Percentiles rank a stretch among this genome's conserved stretches.
phyloP scores from a whole-genome alignment of 2,329 filamentous ascomycete genomes.

The Arthrobotrys pseudoclavata region DNA sequence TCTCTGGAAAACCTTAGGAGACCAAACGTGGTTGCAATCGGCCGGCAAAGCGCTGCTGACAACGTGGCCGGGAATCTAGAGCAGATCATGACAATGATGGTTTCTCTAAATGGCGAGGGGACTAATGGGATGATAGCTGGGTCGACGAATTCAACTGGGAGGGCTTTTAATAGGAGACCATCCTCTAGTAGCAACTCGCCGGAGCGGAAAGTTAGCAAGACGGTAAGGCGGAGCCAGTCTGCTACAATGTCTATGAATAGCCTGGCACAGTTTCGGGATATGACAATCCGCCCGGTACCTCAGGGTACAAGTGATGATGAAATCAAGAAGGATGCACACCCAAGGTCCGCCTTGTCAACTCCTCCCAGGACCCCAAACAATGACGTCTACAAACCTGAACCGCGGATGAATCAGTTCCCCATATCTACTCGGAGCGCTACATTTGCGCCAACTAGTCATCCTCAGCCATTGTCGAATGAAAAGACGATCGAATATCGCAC shows the following conservation, averaged over 20 bases:
- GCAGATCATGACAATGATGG: slow-evolving; percentile 46
- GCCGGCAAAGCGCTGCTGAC: slow-evolving; percentile 13
- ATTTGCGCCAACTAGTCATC: slow-evolving; percentile 21
- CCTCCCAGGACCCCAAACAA: slow-evolving; percentile 52
- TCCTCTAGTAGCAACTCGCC: slow-evolving; percentile 51
- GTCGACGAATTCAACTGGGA: slow-evolving; percentile 20
- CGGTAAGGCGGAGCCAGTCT: slow-evolving; percentile 49
- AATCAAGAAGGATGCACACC: slow-evolving; percentile 17
- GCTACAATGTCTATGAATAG: slow-evolving; percentile 45
- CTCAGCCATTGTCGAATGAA: slow-evolving; percentile 37
- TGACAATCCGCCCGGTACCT: slow-evolving; percentile 50
- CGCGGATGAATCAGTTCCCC: slow-evolving; percentile 30
- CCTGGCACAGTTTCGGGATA: slow-evolving; percentile 51
- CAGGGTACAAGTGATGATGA: slow-evolving; percentile 34
- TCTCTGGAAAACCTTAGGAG: slow-evolving; percentile 25
- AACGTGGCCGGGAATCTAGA: slow-evolving; percentile 5
- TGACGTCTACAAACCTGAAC: slow-evolving; percentile 27
- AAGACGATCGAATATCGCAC: slow-evolving; percentile 53
- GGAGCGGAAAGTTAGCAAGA: slow-evolving; percentile 34
- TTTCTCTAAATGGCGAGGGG: slow-evolving; percentile 37
- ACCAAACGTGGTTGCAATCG: slow-evolving; percentile 18
- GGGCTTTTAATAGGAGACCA: slow-evolving; percentile 25
- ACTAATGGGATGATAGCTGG: slow-evolving; percentile 30
- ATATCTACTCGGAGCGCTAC: slow-evolving; percentile 31
- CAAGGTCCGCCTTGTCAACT: slow-evolving; percentile 45